These are phyloP conservation scores for Globisporangium ultimum DNA, from an alignment of 352 stramenopile genomes.

Conservation along the genomic window DNA sequence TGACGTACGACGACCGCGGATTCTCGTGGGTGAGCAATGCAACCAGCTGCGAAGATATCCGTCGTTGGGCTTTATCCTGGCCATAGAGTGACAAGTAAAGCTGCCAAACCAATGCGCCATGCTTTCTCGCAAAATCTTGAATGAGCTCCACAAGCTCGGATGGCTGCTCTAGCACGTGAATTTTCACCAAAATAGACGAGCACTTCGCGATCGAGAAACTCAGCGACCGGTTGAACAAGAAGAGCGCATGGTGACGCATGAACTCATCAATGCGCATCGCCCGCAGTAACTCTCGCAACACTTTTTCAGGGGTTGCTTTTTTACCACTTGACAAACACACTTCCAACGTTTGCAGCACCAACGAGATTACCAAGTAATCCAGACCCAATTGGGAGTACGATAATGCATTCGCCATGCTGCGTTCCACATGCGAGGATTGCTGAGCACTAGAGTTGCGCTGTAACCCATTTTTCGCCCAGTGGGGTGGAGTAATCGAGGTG, in stretches of 20 bases:
- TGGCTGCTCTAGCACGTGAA: slow-evolving; percentile 82
- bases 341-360: slow-evolving; percentile 80
- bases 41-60: slow-evolving; percentile 84
- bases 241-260: slow-evolving; percentile 80
- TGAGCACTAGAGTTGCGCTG: slow-evolving; percentile 14
- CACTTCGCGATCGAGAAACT: slow-evolving; percentile 85
- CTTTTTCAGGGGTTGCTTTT: slow-evolving; percentile 76
- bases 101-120: slow-evolving; percentile 80
- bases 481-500: slow-evolving; percentile 25
- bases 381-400: slow-evolving; percentile 78
- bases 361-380: slow-evolving; percentile 75
- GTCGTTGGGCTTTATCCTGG: slow-evolving; percentile 80
- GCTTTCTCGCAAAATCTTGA: slow-evolving; percentile 83
- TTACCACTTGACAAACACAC: slow-evolving; percentile 85
- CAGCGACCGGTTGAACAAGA: slow-evolving; percentile 83
- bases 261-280: slow-evolving; percentile 87
- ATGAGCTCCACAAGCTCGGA: slow-evolving; percentile 85
- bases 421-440: slow-evolving; percentile 47
- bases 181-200: slow-evolving; percentile 85
- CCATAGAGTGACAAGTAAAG: slow-evolving; percentile 79
- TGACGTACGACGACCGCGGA: slow-evolving; percentile 72
- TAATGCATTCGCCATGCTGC: slow-evolving; percentile 74
- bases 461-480: slow-evolving; percentile 16
- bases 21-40: slow-evolving; percentile 86
- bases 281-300: slow-evolving; percentile 67